These are phyloP conservation scores for Pseudoneurospora amorphoporcata DNA, from an alignment of 495 filamentous ascomycete species.

Conservation along the genomic window DNA sequence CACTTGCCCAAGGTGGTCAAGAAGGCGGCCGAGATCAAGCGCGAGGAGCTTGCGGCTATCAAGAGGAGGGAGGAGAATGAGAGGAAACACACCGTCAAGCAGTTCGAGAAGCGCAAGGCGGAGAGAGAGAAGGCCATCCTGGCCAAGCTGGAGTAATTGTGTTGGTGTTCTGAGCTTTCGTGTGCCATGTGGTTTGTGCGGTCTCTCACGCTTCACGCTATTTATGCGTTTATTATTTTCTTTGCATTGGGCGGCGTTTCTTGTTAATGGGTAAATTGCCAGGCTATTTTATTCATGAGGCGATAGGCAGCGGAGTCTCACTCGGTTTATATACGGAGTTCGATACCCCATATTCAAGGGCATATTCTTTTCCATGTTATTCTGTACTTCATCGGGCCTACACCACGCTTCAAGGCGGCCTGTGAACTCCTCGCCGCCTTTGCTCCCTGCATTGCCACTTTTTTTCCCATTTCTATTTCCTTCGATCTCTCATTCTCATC, in stretches of 20 bases:
- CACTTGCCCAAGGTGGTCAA: slow-evolving; percentile 91
- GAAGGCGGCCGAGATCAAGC: slow-evolving; percentile 96
- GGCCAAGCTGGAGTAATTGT: slow-evolving; percentile 55
- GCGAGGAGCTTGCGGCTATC: slow-evolving; percentile 73
- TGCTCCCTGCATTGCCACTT: no score
- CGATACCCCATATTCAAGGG: neutral
- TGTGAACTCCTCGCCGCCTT: no score
- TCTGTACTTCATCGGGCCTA: no score
- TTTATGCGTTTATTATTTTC: neutral
- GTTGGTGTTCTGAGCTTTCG: neutral
- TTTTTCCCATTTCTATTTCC: no score
- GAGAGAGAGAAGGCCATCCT: slow-evolving; percentile 94
- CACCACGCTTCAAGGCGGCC: no score
- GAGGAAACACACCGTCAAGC: slow-evolving; percentile 78
- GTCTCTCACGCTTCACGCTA: neutral
- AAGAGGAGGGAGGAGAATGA: slow-evolving; percentile 91
- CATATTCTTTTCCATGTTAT: no score
- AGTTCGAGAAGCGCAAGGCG: slow-evolving; percentile 56
- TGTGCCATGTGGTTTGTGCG: neutral
- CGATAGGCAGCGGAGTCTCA: neutral
- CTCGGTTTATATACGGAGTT: neutral
- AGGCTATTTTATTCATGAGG: neutral
- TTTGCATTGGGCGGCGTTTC: slow-evolving; percentile 20
- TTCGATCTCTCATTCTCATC: no score
- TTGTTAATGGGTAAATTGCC: neutral